Evolutionary conservation across 1,139 yeast species (phyloP).

Genomic region (Debaryomyces singareniensis): DNA sequence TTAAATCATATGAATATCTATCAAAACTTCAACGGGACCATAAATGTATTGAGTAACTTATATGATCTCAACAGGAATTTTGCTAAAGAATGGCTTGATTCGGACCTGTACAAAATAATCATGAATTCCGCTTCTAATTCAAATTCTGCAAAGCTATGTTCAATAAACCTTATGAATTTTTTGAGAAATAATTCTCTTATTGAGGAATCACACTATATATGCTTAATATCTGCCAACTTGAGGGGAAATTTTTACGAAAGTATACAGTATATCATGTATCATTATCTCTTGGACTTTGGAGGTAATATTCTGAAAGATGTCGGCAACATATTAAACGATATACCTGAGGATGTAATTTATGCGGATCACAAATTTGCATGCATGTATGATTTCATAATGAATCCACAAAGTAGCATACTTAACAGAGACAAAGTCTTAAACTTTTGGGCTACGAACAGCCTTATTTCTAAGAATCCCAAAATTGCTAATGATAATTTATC

Average conservation of each 20-base stretch:
- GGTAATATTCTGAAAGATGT: slow-evolving; percentile 9
- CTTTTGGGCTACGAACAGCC: not conserved
- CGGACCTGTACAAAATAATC: slow-evolving; percentile 27
- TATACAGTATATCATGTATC: slow-evolving; percentile 22
- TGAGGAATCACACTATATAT: slow-evolving; percentile 12
- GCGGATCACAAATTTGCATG: slow-evolving; percentile 7
- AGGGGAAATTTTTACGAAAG: slow-evolving; percentile 20
- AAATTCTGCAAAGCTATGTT: slow-evolving; percentile 22
- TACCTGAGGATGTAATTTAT: slow-evolving; percentile 10
- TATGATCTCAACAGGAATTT: slow-evolving; percentile 13
- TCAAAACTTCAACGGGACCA: slow-evolving; percentile 32
- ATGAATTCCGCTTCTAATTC: slow-evolving; percentile 22
- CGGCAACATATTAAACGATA: slow-evolving; percentile 9
- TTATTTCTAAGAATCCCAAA: not conserved
- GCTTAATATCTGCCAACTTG: slow-evolving; percentile 21
- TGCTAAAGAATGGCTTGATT: slow-evolving; percentile 18
- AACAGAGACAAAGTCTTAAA: not conserved
- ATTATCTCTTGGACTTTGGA: slow-evolving; percentile 15
- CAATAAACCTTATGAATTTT: slow-evolving; percentile 18
- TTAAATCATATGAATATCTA: slow-evolving; percentile 28
- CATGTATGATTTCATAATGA: not conserved
- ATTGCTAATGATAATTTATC: not conserved
- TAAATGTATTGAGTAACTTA: slow-evolving; percentile 16
- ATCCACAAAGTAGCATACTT: not conserved
- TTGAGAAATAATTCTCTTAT: slow-evolving; percentile 11